These are phyloP conservation scores for Poterioochromonas sp. DNA, from an alignment of 352 stramenopile species.

Conservation along the genomic window DNA sequence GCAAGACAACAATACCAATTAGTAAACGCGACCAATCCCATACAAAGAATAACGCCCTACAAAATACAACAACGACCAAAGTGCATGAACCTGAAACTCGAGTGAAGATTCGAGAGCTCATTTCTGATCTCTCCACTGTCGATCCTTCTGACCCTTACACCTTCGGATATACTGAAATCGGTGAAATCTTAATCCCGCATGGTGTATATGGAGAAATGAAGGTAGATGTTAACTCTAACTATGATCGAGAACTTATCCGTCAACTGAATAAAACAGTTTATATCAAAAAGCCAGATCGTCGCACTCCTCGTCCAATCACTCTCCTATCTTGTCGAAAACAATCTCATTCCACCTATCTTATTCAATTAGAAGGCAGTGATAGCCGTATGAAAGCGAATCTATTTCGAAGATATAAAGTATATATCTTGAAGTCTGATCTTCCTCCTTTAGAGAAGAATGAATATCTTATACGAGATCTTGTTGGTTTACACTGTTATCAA, in stretches of 20 bases:
- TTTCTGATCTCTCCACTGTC: background rate
- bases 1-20: too few relatives aligned
- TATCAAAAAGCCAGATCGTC: constrained; percentile 12
- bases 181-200: background rate
- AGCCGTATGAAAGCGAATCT: background rate
- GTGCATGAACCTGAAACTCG: too few relatives aligned
- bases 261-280: background rate
- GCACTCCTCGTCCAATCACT: background rate
- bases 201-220: constrained; percentile 30
- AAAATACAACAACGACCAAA: too few relatives aligned
- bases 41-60: too few relatives aligned
- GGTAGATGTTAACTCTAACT: background rate
- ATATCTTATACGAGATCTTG: constrained; percentile 17
- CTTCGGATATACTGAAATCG: constrained; percentile 11
- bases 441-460: constrained; percentile 14
- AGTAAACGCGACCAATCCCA: too few relatives aligned
- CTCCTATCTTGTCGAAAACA: constrained; percentile 11
- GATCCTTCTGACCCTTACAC: constrained; percentile 12
- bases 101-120: too few relatives aligned
- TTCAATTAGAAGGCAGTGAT: background rate
- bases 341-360: background rate
- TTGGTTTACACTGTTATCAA: constrained; percentile 12
- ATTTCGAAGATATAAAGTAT: constrained; percentile 21
- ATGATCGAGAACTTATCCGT: background rate
- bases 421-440: background rate